Evolutionary conservation across 2,329 filamentous ascomycete species (phyloP), one percentile per base, ranked within the genome.

Genomic region (Aspergillus piperis): DNA sequence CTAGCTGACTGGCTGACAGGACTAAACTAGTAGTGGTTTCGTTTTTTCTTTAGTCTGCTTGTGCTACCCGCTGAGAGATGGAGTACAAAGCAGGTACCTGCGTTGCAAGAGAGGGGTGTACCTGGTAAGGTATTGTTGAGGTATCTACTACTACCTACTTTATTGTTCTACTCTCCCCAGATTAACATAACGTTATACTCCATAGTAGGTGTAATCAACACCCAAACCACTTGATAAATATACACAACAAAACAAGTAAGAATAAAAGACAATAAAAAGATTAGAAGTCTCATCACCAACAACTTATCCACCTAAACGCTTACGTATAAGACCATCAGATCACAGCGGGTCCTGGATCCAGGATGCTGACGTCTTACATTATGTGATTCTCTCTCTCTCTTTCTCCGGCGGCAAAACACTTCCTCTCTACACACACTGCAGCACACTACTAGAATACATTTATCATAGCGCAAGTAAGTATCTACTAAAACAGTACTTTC

Each of bases 71-170:
- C 30, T 42, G 41, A 36, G 41, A 13, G n/a, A 32, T 44, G 41
- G 39, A 25, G 41, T 55, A 47, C 53, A 55, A 55, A 47, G 53
- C 53, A 55, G 53, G 53, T 55, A 55, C 53, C 53, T 55, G 53
- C 53, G 52, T 55, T 55, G 52, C 39, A 13, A 19, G 27, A n/a
- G 32, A 41, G 39, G 11, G 15, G 42, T 44, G 53, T 55, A 55
- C 41, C 53, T 55, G 53, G 53, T 30, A 30, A 30, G 38, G 19
- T 49, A 50, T 25, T 11, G 27, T 30, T 30, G 10, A 3, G 27
- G 27, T 30, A 30, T 50, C 5, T 30, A 25, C 13, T 30, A 32
- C 10, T 5, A 23, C 17, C 17, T n/a, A n/a, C n/a, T n/a, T n/a
- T n/a, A n/a, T n/a, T n/a, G n/a, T n/a, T n/a, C n/a, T n/a, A n/a